A percentile compares a stretch with the other conserved stretches of the same genome.
phyloP scores from a whole-genome alignment of 2,329 filamentous ascomycete genomes.

The Xylariaceae sp. region DNA sequence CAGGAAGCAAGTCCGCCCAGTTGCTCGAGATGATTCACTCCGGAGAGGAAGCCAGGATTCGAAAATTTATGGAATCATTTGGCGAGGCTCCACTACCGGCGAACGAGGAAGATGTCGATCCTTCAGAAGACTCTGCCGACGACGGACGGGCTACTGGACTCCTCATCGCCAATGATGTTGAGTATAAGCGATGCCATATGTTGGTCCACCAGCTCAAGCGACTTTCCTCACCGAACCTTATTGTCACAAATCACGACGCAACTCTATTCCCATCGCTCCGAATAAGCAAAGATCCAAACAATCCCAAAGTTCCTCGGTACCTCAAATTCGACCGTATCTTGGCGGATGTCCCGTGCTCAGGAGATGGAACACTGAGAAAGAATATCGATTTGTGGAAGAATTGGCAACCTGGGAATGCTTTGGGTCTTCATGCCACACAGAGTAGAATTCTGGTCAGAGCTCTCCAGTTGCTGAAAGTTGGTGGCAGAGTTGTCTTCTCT shows the following conservation, averaged over 20 bases:
- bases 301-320: constrained; percentile 68
- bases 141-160: constrained; percentile 89
- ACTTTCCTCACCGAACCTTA: constrained; percentile 91
- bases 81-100: constrained; percentile 42
- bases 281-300: constrained; percentile 67
- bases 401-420: constrained; percentile 85
- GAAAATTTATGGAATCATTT: constrained; percentile 70
- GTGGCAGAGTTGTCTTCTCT: constrained; percentile 94
- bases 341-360: constrained; percentile 95
- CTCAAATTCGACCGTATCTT: constrained; percentile 97
- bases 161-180: constrained; percentile 92
- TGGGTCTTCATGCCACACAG: constrained; percentile 88
- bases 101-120: constrained; percentile 57
- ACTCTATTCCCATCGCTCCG: constrained; percentile 94
- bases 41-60: constrained; percentile 87
- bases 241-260: constrained; percentile 97
- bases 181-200: constrained; percentile 97
- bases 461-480: constrained; percentile 94
- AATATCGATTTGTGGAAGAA: constrained; percentile 95
- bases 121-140: constrained; percentile 67
- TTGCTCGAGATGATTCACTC: constrained; percentile 92
- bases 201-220: constrained; percentile 97
- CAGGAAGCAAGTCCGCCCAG: constrained; percentile 96
- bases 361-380: constrained; percentile 92
- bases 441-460: constrained; percentile 88